phyloP scores from a whole-genome alignment of 345 rosid genomes.

The Fremontodendron californicum region DNA sequence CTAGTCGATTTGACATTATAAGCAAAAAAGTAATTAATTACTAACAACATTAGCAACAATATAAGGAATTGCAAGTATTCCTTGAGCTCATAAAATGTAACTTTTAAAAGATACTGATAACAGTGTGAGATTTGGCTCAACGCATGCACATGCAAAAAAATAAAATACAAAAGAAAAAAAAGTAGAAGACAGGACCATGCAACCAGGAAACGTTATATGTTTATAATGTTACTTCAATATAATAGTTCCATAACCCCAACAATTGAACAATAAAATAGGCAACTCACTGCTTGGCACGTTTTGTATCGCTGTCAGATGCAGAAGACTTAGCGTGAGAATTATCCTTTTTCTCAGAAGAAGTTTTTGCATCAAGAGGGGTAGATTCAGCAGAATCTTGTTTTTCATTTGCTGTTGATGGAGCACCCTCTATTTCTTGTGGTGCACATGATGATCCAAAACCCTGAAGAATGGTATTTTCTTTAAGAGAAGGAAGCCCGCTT shows the following conservation, averaged over 20 bases:
- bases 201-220: neutral
- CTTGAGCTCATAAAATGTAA: neutral
- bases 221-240: neutral
- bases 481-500: constrained; percentile 41
- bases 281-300: constrained; percentile 89
- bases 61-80: neutral
- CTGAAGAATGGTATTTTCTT: constrained; percentile 47
- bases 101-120: neutral
- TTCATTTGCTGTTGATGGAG: constrained; percentile 39
- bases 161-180: neutral
- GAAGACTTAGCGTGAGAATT: constrained; percentile 37
- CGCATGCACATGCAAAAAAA: neutral
- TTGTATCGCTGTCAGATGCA: constrained; percentile 58
- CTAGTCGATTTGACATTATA: neutral
- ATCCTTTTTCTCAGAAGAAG: constrained; percentile 54
- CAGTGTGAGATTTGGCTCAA: neutral
- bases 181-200: neutral
- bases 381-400: constrained; percentile 56
- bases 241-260: neutral
- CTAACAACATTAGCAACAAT: neutral
- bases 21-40: neutral
- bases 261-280: constrained; percentile 13
- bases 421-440: constrained; percentile 47
- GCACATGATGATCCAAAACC: constrained; percentile 44
- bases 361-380: constrained; percentile 44